Conservation (phyloP, 2,329 filamentous ascomycete species). For the Emmonsia crescens region DNA sequence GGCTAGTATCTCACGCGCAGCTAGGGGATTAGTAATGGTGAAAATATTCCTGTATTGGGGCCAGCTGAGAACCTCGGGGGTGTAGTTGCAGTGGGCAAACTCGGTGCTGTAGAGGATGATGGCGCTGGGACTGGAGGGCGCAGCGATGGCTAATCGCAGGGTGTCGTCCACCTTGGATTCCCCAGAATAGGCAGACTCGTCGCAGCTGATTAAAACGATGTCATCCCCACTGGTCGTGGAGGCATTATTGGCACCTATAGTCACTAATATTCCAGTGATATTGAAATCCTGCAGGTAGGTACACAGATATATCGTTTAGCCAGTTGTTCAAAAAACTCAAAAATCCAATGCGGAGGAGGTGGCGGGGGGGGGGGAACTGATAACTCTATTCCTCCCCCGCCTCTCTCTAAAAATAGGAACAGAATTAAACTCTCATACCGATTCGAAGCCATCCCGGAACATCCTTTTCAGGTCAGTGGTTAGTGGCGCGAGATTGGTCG, state of each 20-base stretch:
- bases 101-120: conserved; percentile 32
- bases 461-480: not conserved
- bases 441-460: not conserved
- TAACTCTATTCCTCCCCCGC: not conserved
- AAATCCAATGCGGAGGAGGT: not conserved
- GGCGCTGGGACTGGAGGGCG: conserved; percentile 18
- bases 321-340: not conserved
- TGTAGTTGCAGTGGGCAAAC: conserved; percentile 29
- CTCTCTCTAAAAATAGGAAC: too few relatives aligned
- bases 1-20: conserved; percentile 9
- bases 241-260: conserved; percentile 22
- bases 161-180: conserved; percentile 26
- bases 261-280: conserved; percentile 19
- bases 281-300: conserved; percentile 15
- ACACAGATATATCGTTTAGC: not conserved
- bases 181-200: conserved; percentile 30
- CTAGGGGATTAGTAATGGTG: conserved; percentile 21
- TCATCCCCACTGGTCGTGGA: conserved; percentile 16
- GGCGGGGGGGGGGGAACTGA: not conserved
- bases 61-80: conserved; percentile 12
- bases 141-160: conserved; percentile 22
- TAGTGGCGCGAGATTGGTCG: not conserved
- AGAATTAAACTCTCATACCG: not conserved
- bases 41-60: conserved; percentile 25
- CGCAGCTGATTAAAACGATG: conserved; percentile 35